Base-by-base conservation (phyloP, 2,329 filamentous ascomycete species). In the Exophiala dermatitidis region DNA sequence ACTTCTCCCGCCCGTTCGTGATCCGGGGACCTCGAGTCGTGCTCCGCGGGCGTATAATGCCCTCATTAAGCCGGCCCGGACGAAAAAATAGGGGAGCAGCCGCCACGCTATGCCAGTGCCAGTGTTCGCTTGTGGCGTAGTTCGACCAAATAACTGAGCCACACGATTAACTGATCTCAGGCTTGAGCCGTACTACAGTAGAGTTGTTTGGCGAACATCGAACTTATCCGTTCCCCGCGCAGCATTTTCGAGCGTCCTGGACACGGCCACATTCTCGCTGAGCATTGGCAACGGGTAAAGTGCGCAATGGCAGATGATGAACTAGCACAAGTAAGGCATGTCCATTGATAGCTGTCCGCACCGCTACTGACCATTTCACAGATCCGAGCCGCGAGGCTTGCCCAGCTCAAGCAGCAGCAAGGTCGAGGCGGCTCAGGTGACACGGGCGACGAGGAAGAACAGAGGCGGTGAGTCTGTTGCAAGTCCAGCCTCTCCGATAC, bases 301-400 rank as follows among this genome's bases (percentile, higher is more conserved):
- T 9, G 28, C 52, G 69, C 36, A 48, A 85, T 85, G 82, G 78
- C 79, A 31, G 82, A 85, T 73, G 75, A 79, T 63, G 82, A 85
- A 67, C 72, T 85, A 53, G 82, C 85, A 67, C 80, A 83, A 70
- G 79, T 80, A 62, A 57, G 37, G 32, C 37, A 4, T 5, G 32
- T 10, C 34, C 46, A n/a, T 29, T 43, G 32, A 30, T 33, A 46
- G 28, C 32, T 36, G 50, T 36, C 45, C 50, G 56, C 56, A n/a
- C 28, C 26, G 60, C 44, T 43, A 28, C 50, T 42, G 47, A 56
- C 12, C 42, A 44, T 19, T 10, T 19, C 19, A 43, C 66, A 95
- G 86, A 96, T 97, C 68, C 80, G 91, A 68, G 86, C 88, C 71
- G 91, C 91, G 65, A 89, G 93, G 59, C 84, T 96, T 50, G 88